Conservation (phyloP, 805 yeast species). For the Schwanniomyces polymorphus region DNA sequence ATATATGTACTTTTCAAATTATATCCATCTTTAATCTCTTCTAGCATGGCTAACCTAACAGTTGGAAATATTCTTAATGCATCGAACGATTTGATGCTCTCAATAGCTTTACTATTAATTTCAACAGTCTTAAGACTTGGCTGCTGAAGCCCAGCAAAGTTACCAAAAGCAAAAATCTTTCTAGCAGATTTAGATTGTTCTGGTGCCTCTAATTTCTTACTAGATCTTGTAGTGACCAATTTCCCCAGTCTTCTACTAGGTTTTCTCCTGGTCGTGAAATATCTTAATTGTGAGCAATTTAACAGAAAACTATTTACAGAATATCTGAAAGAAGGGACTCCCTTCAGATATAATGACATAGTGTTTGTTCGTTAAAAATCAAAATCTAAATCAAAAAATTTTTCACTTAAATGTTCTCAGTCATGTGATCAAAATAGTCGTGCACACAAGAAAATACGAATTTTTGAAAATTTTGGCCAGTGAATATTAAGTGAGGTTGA, state of each 20-base stretch:
- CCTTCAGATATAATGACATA: neutral
- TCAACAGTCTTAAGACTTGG: conserved; percentile 41
- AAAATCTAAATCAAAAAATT: neutral
- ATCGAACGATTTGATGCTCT: conserved; percentile 62
- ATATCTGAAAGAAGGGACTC: neutral
- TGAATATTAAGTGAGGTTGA: neutral
- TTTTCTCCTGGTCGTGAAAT: neutral
- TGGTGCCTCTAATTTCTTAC: conserved; percentile 6
- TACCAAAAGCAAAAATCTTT: conserved; percentile 38
- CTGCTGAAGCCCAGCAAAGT: conserved; percentile 46
- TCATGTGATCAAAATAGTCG: neutral
- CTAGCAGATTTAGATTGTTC: conserved; percentile 1
- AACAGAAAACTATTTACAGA: conserved; percentile 1
- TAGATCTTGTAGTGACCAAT: neutral
- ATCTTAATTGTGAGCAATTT: neutral
- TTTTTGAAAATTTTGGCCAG: conserved; percentile 1
- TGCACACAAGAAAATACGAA: neutral
- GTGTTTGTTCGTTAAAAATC: neutral
- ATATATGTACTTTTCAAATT: conserved; percentile 32
- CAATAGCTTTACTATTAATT: conserved; percentile 20
- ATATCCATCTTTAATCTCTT: conserved; percentile 48
- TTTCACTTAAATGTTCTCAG: neutral
- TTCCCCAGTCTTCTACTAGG: conserved; percentile 1
- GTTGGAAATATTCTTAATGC: conserved; percentile 65
- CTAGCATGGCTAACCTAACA: conserved; percentile 59